Base-by-base conservation (phyloP, 495 filamentous ascomycete genomes). In the Penicillium antarcticum region DNA sequence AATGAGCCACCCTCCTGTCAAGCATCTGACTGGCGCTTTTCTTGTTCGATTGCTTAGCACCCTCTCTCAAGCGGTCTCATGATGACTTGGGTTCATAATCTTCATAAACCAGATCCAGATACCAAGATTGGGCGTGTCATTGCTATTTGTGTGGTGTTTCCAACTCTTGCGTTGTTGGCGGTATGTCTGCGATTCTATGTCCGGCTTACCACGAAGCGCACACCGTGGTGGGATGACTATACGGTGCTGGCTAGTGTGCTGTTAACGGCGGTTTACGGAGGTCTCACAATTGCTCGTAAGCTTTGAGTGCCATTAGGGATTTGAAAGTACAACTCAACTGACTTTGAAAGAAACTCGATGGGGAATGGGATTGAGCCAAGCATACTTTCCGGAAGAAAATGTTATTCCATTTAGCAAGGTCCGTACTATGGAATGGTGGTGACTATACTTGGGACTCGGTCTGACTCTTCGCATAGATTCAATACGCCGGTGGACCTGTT, bases 41-140 rank as follows among this genome's bases (percentile, higher is more conserved):
- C 21, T 3, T 5, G 21, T 23, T 23, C 21, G 5, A 5, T 3
- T 23, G 21, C 5, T 23, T 23, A 5, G 21, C 21, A 23, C 21
- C 3, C 21, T 23, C 21, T 3, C 3, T 23, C 21, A 23, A 24
- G 42, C 31, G 47, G 26, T 14, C 19, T 3, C 4, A 39, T 14
- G 29, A 68, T 70, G 65, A 39, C 48, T 42, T 71, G 68, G 65
- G 63, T 69, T 21, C 44, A 69, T 51, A 71, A 67, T 19, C 60
- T 67, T 34, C 24, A 63, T 10, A 18, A 37, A 19, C 42, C 47
- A 5, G 63, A 68, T 40, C 59, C 60, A 6, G 38, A 61, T 32
- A 63, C 48, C 24, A 44, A 58, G 2, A 54, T 61, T 7, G n/a
- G 42, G 6, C 56, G 51, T 1, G 49, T 62, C 31, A 65, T 67